phyloP scores from a whole-genome alignment of 2,329 filamentous ascomycete species.

The Calonectria ilicicola region DNA sequence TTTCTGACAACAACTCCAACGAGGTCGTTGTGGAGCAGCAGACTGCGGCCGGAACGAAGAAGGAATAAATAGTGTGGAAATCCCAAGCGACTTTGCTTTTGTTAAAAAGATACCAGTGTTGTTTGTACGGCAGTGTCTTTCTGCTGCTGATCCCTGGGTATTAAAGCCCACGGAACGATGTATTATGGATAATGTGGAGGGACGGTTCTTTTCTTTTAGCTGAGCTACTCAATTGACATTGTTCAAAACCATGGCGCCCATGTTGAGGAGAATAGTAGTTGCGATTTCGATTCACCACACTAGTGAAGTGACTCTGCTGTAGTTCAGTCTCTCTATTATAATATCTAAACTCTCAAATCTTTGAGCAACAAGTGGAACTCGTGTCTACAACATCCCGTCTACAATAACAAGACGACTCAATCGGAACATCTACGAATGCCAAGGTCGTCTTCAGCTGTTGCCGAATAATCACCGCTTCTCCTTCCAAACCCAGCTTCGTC shows the following conservation, averaged over 20 bases:
- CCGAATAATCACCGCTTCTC: conserved; percentile 49
- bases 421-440: conserved; percentile 69
- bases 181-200: conserved; percentile 4
- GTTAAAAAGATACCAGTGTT: conserved; percentile 1
- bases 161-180: not conserved
- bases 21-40: conserved; percentile 16
- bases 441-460: conserved; percentile 63
- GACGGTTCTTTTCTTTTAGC: not conserved
- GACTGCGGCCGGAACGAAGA: not conserved
- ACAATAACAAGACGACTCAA: conserved; percentile 51
- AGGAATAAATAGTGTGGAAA: not conserved
- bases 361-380: not conserved
- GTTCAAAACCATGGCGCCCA: not conserved
- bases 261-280: not conserved
- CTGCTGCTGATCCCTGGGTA: not conserved
- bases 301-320: not conserved
- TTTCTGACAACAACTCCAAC: conserved; percentile 26
- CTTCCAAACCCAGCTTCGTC: conserved; percentile 56
- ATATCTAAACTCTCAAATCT: not conserved
- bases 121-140: not conserved
- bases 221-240: conserved; percentile 11
- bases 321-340: not conserved
- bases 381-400: conserved; percentile 23
- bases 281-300: too few species aligned
- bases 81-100: not conserved